Conservation (phyloP, 192 early-diverging fungal genomes). For the Haplosporangium gracile region DNA sequence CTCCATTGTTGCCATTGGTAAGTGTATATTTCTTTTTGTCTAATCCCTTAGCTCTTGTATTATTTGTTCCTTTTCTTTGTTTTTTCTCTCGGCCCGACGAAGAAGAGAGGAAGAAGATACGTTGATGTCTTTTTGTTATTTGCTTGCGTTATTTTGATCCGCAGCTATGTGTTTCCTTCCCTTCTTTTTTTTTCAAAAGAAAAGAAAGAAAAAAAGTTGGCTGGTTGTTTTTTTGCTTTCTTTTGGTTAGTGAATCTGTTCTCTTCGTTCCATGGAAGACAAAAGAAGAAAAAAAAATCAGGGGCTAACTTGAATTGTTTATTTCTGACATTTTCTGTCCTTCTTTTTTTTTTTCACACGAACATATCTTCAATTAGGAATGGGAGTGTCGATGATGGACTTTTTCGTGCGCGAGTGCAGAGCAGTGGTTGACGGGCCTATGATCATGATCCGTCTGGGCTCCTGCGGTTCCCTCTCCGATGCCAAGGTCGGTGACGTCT, state of each 20-base stretch:
- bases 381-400: slow-evolving; percentile 91
- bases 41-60: no score
- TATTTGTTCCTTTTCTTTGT: not conserved
- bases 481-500: slow-evolving; percentile 71
- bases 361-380: slow-evolving; percentile 28
- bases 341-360: not conserved
- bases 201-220: not conserved
- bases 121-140: not conserved
- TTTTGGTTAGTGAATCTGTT: no score
- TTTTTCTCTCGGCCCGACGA: not conserved
- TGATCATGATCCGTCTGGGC: slow-evolving; percentile 87
- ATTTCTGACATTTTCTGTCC: not conserved
- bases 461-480: slow-evolving; percentile 85
- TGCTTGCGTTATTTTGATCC: not conserved
- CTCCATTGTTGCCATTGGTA: slow-evolving; percentile 84
- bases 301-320: not conserved
- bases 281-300: not conserved
- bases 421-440: slow-evolving; percentile 80
- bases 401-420: slow-evolving; percentile 91
- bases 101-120: slow-evolving; percentile 23
- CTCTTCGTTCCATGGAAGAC: no score
- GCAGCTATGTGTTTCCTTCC: not conserved
- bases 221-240: no score
- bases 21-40: not conserved
- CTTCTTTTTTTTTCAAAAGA: not conserved